Percentiles rank a stretch among this genome's conserved stretches.
Conservation (phyloP, 1,139 yeast species). For the Citeromyces siamensis region DNA sequence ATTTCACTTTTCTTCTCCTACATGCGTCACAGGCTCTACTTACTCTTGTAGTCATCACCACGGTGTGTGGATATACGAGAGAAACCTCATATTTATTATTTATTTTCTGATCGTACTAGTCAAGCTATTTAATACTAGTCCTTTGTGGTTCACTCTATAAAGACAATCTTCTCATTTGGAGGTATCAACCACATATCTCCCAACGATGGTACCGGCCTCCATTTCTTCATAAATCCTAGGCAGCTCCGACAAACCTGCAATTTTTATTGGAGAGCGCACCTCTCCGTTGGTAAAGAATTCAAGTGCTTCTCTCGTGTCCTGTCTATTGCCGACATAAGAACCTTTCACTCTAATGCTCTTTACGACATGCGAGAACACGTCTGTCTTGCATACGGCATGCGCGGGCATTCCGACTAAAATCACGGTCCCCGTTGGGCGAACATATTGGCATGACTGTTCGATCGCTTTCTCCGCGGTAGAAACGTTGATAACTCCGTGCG, state of each 20-base stretch:
- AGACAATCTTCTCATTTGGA: constrained; percentile 29
- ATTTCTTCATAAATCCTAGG: constrained; percentile 51
- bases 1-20: constrained; percentile 34
- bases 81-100: too few relatives aligned
- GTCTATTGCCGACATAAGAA: constrained; percentile 74
- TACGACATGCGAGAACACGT: constrained; percentile 54
- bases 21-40: constrained; percentile 41
- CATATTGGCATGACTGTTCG: constrained; percentile 48
- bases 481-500: constrained; percentile 66
- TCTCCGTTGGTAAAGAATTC: constrained; percentile 64
- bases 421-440: constrained; percentile 58
- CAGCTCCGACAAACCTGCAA: constrained; percentile 56
- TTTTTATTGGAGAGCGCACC: constrained; percentile 56
- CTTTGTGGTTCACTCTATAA: too few relatives aligned
- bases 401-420: constrained; percentile 71
- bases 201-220: constrained; percentile 62
- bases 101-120: not conserved
- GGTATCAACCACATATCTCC: constrained; percentile 71
- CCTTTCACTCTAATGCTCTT: constrained; percentile 55
- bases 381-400: constrained; percentile 50
- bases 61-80: too few relatives aligned
- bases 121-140: not conserved
- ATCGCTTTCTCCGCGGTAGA: constrained; percentile 62
- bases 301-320: constrained; percentile 65
- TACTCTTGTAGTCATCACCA: too few relatives aligned